phyloP scores from a whole-genome alignment of 345 rosid genomes.

The Camelina sativa region DNA sequence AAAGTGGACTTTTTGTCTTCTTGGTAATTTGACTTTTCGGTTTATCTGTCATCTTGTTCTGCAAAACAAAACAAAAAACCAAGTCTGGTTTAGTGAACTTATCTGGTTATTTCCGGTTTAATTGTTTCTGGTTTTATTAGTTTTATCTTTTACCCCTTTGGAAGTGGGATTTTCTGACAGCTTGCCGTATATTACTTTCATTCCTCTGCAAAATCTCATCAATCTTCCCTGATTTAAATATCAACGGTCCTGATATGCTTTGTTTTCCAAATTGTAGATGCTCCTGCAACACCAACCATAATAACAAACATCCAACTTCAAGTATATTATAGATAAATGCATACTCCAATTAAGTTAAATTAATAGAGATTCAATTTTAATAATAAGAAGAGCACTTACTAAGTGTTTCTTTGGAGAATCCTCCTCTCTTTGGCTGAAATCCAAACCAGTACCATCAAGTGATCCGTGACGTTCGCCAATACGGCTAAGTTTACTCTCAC shows the following conservation, averaged over 20 bases:
- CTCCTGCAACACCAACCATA: conserved; percentile 20
- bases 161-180: conserved; percentile 55
- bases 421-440: conserved; percentile 44
- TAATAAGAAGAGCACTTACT: conserved; percentile 42
- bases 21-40: neutral
- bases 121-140: too few species aligned
- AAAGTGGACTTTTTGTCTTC: conserved; percentile 18
- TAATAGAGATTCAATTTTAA: neutral
- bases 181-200: conserved; percentile 58
- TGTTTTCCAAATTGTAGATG: conserved; percentile 36
- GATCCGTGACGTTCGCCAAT: conserved; percentile 42
- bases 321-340: neutral
- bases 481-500: conserved; percentile 35
- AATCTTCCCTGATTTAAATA: conserved; percentile 50
- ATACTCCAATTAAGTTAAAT: too few species aligned
- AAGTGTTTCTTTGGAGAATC: conserved; percentile 36
- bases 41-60: conserved; percentile 39
- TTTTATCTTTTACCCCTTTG: conserved; percentile 46
- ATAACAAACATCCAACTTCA: conserved; percentile 13
- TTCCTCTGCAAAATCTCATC: conserved; percentile 57
- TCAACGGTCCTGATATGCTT: conserved; percentile 56
- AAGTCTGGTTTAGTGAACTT: conserved; percentile 2
- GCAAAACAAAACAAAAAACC: conserved; percentile 7
- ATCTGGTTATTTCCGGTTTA: conserved; percentile 15
- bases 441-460: conserved; percentile 43